Percentiles rank a stretch among this genome's conserved stretches.
Evolutionary conservation across 2,329 filamentous ascomycete species (phyloP).

Genomic region (Cercospora zeina): DNA sequence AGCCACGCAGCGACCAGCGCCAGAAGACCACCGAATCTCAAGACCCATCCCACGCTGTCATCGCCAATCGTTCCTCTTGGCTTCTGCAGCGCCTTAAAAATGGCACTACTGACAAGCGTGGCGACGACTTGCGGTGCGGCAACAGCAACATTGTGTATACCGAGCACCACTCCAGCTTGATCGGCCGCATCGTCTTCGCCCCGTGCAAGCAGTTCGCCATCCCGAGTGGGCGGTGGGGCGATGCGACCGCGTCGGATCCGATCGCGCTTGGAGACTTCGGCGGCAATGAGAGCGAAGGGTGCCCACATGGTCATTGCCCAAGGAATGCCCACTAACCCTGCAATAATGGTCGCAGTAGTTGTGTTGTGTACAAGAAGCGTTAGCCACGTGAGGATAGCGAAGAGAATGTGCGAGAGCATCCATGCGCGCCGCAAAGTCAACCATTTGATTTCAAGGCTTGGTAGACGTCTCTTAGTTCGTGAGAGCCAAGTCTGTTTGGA

Average conservation of each 20-base stretch:
- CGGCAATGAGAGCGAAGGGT: slow-evolving; percentile 90
- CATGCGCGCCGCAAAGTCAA: slow-evolving; percentile 86
- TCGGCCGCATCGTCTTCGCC: slow-evolving; percentile 62
- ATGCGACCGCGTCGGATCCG: slow-evolving; percentile 59
- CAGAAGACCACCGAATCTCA: slow-evolving; percentile 78
- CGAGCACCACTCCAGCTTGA: slow-evolving; percentile 85
- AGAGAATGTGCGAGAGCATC: slow-evolving; percentile 82
- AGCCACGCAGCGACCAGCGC: slow-evolving; percentile 68
- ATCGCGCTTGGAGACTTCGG: slow-evolving; percentile 83
- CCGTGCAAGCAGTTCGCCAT: slow-evolving; percentile 43
- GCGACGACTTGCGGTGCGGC: slow-evolving; percentile 89
- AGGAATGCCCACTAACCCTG: slow-evolving; percentile 80
- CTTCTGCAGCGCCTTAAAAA: slow-evolving; percentile 86
- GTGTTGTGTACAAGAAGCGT: slow-evolving; percentile 77
- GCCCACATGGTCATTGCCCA: slow-evolving; percentile 91
- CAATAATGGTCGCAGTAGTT: slow-evolving; percentile 70
- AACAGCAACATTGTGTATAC: slow-evolving; percentile 94
- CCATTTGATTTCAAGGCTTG: slow-evolving; percentile 68
- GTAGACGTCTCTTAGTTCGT: slow-evolving; percentile 1
- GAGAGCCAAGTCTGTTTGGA: slow-evolving; percentile 3
- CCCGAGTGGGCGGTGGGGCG: slow-evolving; percentile 40
- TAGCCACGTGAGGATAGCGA: slow-evolving; percentile 75
- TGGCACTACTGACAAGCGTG: slow-evolving; percentile 76
- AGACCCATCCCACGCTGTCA: slow-evolving; percentile 80
- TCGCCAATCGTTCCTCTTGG: slow-evolving; percentile 81